Base-by-base conservation (phyloP, 106 monocot species). In the Cymbidium sinense region DNA sequence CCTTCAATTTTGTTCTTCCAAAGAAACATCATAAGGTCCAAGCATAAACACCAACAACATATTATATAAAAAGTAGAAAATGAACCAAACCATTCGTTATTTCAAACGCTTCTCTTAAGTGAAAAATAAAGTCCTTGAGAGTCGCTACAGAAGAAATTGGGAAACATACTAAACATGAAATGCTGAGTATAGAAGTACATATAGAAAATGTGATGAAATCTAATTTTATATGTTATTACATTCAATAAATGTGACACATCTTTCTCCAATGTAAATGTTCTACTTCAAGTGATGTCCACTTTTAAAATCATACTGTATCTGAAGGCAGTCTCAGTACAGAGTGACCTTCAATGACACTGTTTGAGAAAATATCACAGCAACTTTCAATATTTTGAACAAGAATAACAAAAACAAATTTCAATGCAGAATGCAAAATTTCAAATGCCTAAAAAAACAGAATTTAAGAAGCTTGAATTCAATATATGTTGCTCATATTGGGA, bases 241-340 rank as follows among this genome's bases (percentile, higher is more conserved):
- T 54, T 54, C 21, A 17, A 54, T 19, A 54, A 19, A 3, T 25
- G 17, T 31, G 31, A 31, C 31, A 67, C 17, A 33, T 67, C 33
- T 33, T 67, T 15, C 15, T 15, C 31, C 67, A 29, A 17, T 33
- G 15, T 5, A 13, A 23, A 1, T 64, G 27, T 64, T 64, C 64
- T 28, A 64, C 27, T 70, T 23, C 10, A 34, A 1, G 17, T 41
- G 28, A 44, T 2, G 23, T 3, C 9, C 15, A 43, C 12, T 25
- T 21, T 74, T 43, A 17, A n/a, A 47, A 43, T 74, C 74, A 76
- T 7, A 76, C 76, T 54, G 52, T 21, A 76, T 55, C 76, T 33
- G 76, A 76, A 55, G 76, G 76, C 50, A 55, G 55, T 21, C 54
- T 55, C 76, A 76, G 41, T 1, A 76, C 76, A 52, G 55, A 43